phyloP scores from a whole-genome alignment of 2,329 filamentous ascomycete species.

The Ophiostoma himal-ulmi region DNA sequence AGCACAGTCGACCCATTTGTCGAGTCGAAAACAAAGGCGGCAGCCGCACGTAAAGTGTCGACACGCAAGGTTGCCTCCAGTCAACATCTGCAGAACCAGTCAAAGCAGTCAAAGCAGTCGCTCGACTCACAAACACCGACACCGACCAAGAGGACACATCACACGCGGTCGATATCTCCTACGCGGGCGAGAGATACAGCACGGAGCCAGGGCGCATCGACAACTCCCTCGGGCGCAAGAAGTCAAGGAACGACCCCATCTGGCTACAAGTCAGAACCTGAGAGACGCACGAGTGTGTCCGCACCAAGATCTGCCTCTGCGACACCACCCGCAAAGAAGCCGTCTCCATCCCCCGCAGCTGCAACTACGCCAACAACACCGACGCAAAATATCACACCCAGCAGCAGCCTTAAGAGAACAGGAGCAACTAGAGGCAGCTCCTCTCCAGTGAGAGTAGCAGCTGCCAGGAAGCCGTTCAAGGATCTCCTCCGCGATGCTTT shows the following conservation, averaged over 20 bases:
- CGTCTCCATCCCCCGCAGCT: slow-evolving; percentile 6
- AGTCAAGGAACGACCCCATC: slow-evolving; percentile 15
- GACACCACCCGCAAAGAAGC: background rate
- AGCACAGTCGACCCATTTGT: slow-evolving; percentile 58
- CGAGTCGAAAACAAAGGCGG: slow-evolving; percentile 34
- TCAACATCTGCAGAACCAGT: slow-evolving; percentile 34
- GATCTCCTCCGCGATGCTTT: slow-evolving; percentile 58
- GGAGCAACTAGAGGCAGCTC: slow-evolving; percentile 48
- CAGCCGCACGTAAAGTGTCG: slow-evolving; percentile 3
- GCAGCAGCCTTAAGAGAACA: slow-evolving; percentile 46
- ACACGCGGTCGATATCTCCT: slow-evolving; percentile 19
- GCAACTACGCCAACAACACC: slow-evolving; percentile 28
- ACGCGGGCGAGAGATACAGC: slow-evolving; percentile 21
- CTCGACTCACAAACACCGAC: background rate
- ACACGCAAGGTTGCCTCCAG: slow-evolving; percentile 28
- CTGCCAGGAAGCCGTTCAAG: slow-evolving; percentile 46
- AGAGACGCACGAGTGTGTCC: background rate
- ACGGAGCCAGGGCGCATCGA: background rate
- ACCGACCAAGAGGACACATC: slow-evolving; percentile 22
- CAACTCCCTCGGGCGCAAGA: background rate
- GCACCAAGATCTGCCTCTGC: background rate
- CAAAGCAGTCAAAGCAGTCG: slow-evolving; percentile 33
- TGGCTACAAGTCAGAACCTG: slow-evolving; percentile 9
- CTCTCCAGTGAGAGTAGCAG: slow-evolving; percentile 43
- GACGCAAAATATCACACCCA: slow-evolving; percentile 25